Evolutionary conservation across 441 rosid species (phyloP).

Genomic region (Omphalea diandra): DNA sequence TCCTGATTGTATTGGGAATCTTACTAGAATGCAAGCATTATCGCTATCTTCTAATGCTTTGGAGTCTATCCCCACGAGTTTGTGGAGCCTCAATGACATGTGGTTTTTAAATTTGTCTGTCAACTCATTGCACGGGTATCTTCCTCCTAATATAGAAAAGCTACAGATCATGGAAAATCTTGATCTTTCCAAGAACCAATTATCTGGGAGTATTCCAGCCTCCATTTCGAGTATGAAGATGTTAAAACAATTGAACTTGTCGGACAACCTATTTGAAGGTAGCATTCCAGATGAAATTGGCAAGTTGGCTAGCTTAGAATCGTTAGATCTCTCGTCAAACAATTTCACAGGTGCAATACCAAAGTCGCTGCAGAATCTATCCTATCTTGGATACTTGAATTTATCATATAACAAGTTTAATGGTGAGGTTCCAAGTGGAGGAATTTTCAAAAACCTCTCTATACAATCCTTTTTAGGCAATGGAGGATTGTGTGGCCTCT

Average conservation of each 20-base stretch:
- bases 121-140: conserved; percentile 1
- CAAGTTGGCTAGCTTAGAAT: conserved; percentile 2
- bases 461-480: conserved; percentile 24
- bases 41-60: background rate
- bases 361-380: conserved; percentile 21
- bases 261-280: conserved; percentile 17
- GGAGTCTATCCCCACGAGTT: conserved; percentile 12
- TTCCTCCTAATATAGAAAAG: conserved; percentile 14
- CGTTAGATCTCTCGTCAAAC: conserved; percentile 27
- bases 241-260: conserved; percentile 15
- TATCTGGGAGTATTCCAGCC: conserved; percentile 15
- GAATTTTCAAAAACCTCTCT: conserved; percentile 24
- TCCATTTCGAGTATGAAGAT: background rate
- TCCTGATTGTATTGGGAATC: conserved; percentile 17
- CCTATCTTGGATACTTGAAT: conserved; percentile 17
- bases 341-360: conserved; percentile 28
- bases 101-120: conserved; percentile 2
- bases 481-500: conserved; percentile 22
- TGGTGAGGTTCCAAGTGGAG: conserved; percentile 32
- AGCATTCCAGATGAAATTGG: conserved; percentile 20
- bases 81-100: conserved; percentile 21
- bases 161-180: background rate
- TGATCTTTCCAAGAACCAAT: conserved; percentile 19
- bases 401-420: conserved; percentile 28
- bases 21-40: background rate